These are phyloP conservation scores for Thymus mandschuricus DNA, from an alignment of 257 asterid species.

Conservation along the genomic window DNA sequence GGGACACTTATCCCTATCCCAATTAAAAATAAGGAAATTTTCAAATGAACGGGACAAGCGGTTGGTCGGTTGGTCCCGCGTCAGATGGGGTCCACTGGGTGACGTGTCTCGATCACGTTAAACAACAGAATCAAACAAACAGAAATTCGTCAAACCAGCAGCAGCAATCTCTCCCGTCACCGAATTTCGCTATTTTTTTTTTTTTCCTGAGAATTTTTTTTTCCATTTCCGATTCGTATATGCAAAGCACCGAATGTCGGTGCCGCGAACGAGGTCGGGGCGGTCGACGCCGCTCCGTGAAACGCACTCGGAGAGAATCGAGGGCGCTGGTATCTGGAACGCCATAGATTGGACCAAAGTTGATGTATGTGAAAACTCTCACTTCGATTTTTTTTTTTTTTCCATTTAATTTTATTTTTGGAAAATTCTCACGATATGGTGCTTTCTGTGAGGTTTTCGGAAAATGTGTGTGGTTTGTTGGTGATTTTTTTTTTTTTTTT, in stretches of 20 bases:
- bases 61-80: slow-evolving; percentile 37
- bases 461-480: neutral
- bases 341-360: slow-evolving; percentile 96
- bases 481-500: too few species aligned
- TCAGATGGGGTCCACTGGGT: slow-evolving; percentile 39
- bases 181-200: neutral
- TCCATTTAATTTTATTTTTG: neutral
- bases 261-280: slow-evolving; percentile 66
- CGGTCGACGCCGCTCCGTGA: slow-evolving; percentile 67
- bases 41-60: too few species aligned
- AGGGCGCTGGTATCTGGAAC: slow-evolving; percentile 88
- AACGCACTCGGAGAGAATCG: slow-evolving; percentile 68
- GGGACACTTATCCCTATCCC: too few species aligned
- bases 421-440: neutral
- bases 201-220: slow-evolving; percentile 11
- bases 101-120: slow-evolving; percentile 47
- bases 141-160: slow-evolving; percentile 35
- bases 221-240: slow-evolving; percentile 19
- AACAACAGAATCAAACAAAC: slow-evolving; percentile 26
- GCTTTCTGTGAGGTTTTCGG: slow-evolving; percentile 5
- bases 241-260: slow-evolving; percentile 43
- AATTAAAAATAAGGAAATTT: too few species aligned
- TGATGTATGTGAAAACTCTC: slow-evolving; percentile 51
- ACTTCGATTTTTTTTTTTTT: too few species aligned
- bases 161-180: slow-evolving; percentile 4